Evolutionary conservation across 2,329 filamentous ascomycete genomes (phyloP).

Genomic region (Elsinoe australis): DNA sequence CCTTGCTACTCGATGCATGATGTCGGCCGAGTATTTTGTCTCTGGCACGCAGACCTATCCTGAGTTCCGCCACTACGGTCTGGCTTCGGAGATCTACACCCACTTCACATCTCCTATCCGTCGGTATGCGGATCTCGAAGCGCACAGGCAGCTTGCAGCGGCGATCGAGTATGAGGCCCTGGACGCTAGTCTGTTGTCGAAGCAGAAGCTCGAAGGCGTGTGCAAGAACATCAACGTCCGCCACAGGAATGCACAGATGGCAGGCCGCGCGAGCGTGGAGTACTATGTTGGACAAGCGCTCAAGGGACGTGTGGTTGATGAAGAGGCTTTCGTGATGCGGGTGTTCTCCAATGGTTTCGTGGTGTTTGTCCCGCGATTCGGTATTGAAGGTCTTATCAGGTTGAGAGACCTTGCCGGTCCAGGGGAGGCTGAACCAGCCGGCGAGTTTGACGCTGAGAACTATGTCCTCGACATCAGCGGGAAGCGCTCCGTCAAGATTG

Average conservation of each 20-base stretch:
- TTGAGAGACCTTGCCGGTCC: constrained; percentile 64
- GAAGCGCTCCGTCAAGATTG: constrained; percentile 50
- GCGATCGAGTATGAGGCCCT: constrained; percentile 87
- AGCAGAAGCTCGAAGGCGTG: constrained; percentile 79
- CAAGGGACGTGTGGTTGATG: constrained; percentile 65
- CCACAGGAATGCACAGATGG: constrained; percentile 94
- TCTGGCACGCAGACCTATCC: constrained; percentile 86
- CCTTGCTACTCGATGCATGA: constrained; percentile 98
- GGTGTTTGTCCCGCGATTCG: constrained; percentile 90
- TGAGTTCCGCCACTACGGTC: constrained; percentile 93
- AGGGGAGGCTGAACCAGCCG: constrained; percentile 61
- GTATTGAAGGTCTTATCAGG: constrained; percentile 85
- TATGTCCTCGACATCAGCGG: constrained; percentile 62
- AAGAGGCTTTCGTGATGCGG: constrained; percentile 93
- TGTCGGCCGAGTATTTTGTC: constrained; percentile 97
- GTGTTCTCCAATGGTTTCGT: constrained; percentile 97
- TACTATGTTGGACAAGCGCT: constrained; percentile 98
- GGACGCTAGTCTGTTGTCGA: constrained; percentile 72
- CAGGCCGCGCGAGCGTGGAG: constrained; percentile 85
- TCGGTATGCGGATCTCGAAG: constrained; percentile 92
- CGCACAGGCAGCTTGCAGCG: constrained; percentile 87
- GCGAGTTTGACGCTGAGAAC: constrained; percentile 75
- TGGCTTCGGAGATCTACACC: constrained; percentile 95
- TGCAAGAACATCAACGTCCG: constrained; percentile 98
- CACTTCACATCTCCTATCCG: constrained; percentile 97